These are phyloP conservation scores for Phellopilus nigrolimitatus DNA, from an alignment of 1,284 basidiomycete species.

Conservation along the genomic window DNA sequence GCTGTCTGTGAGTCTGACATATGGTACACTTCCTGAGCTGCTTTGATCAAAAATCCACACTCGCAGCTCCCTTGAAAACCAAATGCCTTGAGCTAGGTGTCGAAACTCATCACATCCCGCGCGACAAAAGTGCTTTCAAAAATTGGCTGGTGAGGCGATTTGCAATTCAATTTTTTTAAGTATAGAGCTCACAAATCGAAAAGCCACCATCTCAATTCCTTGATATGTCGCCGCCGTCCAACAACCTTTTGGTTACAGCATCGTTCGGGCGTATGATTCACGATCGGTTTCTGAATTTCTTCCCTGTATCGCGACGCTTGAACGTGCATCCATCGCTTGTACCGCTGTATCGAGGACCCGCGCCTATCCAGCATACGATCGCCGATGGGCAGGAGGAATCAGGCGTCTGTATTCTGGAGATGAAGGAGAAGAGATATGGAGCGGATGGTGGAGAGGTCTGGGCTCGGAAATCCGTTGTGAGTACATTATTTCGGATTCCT, in stretches of 20 bases:
- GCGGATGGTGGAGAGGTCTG: slow-evolving; percentile 64
- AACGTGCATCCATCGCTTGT: slow-evolving; percentile 93
- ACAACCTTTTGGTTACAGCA: slow-evolving; percentile 78
- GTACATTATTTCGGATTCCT: slow-evolving; percentile 21
- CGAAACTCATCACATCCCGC: slow-evolving; percentile 55
- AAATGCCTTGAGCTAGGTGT: slow-evolving; percentile 45
- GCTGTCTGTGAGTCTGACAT: slow-evolving; percentile 43
- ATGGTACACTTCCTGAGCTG: no score
- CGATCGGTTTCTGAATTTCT: slow-evolving; percentile 56
- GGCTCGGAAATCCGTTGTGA: slow-evolving; percentile 40
- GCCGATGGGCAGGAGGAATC: slow-evolving; percentile 56
- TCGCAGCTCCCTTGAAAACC: slow-evolving; percentile 53
- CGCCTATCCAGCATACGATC: slow-evolving; percentile 87
- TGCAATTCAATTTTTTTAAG: slow-evolving; percentile 10
- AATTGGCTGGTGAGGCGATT: slow-evolving; percentile 46
- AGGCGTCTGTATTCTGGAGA: slow-evolving; percentile 68
- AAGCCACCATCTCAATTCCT: slow-evolving; percentile 47
- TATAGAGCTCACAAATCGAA: background rate
- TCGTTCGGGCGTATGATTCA: slow-evolving; percentile 92
- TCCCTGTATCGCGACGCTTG: slow-evolving; percentile 59
- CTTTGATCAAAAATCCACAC: slow-evolving; percentile 3
- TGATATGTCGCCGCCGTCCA: slow-evolving; percentile 18
- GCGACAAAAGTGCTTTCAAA: slow-evolving; percentile 49
- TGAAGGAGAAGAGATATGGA: slow-evolving; percentile 51
- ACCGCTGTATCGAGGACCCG: slow-evolving; percentile 86